Evolutionary conservation across 257 asterid species (phyloP), one percentile per base, ranked within the genome.

Genomic region (Solanum peruvianum): DNA sequence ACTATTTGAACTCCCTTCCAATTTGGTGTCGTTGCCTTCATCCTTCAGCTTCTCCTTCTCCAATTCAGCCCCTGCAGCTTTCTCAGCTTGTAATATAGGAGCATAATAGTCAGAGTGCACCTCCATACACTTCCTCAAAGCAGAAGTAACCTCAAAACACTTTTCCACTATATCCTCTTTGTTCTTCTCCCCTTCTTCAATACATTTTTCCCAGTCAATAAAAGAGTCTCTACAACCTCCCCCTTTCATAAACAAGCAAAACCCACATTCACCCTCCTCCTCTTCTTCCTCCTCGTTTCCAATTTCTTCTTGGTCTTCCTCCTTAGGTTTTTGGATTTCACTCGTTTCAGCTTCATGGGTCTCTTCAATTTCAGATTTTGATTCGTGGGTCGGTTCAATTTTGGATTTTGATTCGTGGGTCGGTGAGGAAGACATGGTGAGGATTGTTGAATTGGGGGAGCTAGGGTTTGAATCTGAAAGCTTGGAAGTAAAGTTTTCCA

Each of bases 161-260:
- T 91, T 94, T 44, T 93, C 95, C 86, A 86, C 96, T 25, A 94
- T 88, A 88, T 96, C 96, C 52, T 94, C 96, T 1, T 89, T 52
- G 39, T 93, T 93, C 81, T 87, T 89, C 86, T 94, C 99, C 20
- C 94, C 95, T 88, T 90, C 98, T 72, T 92, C 96, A 67, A 94
- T 92, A 21, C 98, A 94, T 83, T 91, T 92, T 84, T 94, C 96
- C 99, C 99, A 96, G 6, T 87, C 94, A 45, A 77, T 64, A 87
- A 96, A 96, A 2, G 86, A 62, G 9, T 96, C 98, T 71, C 75
- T 94, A 84, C 99, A 96, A 18, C 94, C 99, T 33, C 99, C 98
- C 42, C 89, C 98, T 88, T 96, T 96, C 99, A 96, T 96, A 49
- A 90, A 94, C 86, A 96, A 88, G 88, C 98, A 96, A 87, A 94